Evolutionary conservation across 2,329 filamentous ascomycete species (phyloP), one percentile per base, ranked within the genome.

Genomic region (Penicillium sp.): DNA sequence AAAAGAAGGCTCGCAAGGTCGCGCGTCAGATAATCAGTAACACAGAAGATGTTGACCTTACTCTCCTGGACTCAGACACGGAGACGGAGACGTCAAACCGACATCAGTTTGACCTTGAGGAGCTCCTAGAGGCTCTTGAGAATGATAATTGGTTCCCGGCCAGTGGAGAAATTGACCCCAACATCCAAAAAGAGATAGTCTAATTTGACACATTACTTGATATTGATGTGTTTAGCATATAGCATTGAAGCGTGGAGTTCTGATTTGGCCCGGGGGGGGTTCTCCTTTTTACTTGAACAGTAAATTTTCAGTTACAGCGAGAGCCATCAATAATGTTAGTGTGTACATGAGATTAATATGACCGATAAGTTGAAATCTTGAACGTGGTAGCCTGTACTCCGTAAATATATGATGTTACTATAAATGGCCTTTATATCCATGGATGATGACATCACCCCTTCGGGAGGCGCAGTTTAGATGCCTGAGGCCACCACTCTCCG

Each of bases 101-200:
- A n/a, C 22, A 16, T 38, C 31, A 20, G 18, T 52, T 52, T 24
- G 16, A 52, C 7, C 13, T 55, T 10, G 55, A 55, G 18, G 49
- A 51, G 14, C 43, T 62, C 7, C 44, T 61, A 24, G 63, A 68
- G 50, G 48, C 51, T 43, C 45, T 69, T 2, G 68, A 70, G 44
- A 72, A 76, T 20, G 73, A 76, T 48, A 66, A 69, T 52, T 76
- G 74, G 74, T 76, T 72, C 67, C 74, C 72, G 16, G 63, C 63
- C n/a, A 72, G 66, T 52, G 55, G 63, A 10, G 48, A 59, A 24
- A 63, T 74, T 10, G 65, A 74, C 50, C 63, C 72, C 0, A 74
- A 74, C 42, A 61, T 71, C 31, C 45, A 56, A 40, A 11, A 58
- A 18, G 53, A 56, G 32, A 55, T 66, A 24, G 55, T 53, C 18